Evolutionary conservation across 192 early-diverging fungal genomes (phyloP).

Genomic region (Umbelopsis ramanniana): DNA sequence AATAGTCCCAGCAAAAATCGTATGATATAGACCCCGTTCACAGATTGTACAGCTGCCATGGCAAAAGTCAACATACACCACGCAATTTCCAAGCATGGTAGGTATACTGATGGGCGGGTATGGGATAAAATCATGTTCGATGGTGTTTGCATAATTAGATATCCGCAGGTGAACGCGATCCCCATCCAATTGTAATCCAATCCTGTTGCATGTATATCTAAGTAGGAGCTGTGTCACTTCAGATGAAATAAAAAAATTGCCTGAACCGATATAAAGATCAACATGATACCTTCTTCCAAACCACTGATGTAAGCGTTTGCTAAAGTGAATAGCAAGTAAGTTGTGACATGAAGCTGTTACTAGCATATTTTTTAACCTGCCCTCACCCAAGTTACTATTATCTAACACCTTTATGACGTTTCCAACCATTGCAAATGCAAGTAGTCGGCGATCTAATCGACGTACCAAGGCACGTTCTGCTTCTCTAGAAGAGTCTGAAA

Average conservation of each 20-base stretch:
- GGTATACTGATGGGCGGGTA: constrained; percentile 36
- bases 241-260: not conserved
- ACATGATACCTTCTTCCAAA: constrained; percentile 39
- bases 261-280: not conserved
- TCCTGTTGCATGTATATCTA: constrained; percentile 37
- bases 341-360: not conserved
- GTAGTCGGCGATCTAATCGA: constrained; percentile 35
- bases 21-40: constrained; percentile 38
- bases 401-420: constrained; percentile 44
- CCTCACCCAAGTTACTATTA: constrained; percentile 37
- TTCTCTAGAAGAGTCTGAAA: not conserved
- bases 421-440: constrained; percentile 46
- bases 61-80: constrained; percentile 44
- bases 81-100: constrained; percentile 34
- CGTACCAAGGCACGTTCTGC: constrained; percentile 34
- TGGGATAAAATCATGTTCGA: constrained; percentile 41
- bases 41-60: constrained; percentile 39
- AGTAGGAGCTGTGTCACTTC: not conserved
- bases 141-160: constrained; percentile 43
- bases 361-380: not conserved
- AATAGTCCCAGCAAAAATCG: constrained; percentile 38
- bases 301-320: constrained; percentile 47
- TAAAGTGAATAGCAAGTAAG: not conserved
- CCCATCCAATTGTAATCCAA: constrained; percentile 48
- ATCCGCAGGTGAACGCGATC: constrained; percentile 39